phyloP scores from a whole-genome alignment of 2,329 filamentous ascomycete species.

The Hymenoscyphus repandus region DNA sequence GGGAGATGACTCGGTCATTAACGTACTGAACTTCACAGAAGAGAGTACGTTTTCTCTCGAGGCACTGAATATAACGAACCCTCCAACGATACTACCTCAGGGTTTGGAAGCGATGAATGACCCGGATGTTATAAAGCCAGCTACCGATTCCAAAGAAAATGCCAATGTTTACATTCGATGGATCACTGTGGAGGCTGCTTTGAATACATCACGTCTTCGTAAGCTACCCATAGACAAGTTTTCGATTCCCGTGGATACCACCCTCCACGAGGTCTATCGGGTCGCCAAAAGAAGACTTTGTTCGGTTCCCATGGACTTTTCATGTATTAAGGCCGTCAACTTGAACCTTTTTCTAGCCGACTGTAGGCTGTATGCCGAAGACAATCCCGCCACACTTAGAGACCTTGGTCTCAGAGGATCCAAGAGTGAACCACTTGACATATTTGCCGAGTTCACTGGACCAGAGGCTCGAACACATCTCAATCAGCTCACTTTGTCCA shows the following conservation, averaged over 20 bases:
- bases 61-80: not conserved
- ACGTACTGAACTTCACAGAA: conserved; percentile 9
- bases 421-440: conserved; percentile 3
- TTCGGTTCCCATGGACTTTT: not conserved
- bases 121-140: not conserved
- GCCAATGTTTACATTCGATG: conserved; percentile 3
- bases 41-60: conserved; percentile 6
- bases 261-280: conserved; percentile 3
- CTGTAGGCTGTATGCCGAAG: conserved; percentile 4
- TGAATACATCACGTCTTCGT: conserved; percentile 3
- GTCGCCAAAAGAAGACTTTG: not conserved
- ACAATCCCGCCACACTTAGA: conserved; percentile 2
- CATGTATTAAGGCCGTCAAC: not conserved
- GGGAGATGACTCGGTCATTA: conserved; percentile 3
- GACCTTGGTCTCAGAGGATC: conserved; percentile 3
- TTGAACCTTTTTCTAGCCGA: conserved; percentile 7
- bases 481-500: not conserved
- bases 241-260: conserved; percentile 1
- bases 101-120: not conserved
- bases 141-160: not conserved
- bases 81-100: not conserved
- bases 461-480: not conserved
- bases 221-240: conserved; percentile 3
- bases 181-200: conserved; percentile 7
- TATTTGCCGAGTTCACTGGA: conserved; percentile 6